Evolutionary conservation across 495 filamentous ascomycete species (phyloP), one percentile per base, ranked within the genome.

Genomic region (Penicillium longicatenatum): DNA sequence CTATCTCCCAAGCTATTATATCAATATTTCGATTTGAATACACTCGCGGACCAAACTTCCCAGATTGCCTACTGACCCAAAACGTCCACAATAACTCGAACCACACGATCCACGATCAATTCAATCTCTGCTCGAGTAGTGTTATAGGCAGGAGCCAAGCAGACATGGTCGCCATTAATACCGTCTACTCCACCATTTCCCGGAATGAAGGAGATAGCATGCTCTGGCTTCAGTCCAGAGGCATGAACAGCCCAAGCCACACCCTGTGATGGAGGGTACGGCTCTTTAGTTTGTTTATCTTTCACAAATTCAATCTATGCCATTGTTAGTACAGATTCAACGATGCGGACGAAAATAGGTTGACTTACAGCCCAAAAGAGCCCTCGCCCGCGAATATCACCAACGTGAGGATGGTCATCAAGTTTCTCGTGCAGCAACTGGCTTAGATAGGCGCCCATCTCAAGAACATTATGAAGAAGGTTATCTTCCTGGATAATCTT

Each of bases 111-210:
- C 29, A 83, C 75, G 22, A 89, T 86, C 62, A 65, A 67, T 52
- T 84, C 80, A 37, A 90, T 75, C n/a, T 89, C 86, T 1, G 74
- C 75, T 6, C 63, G 60, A 1, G 79, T 83, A 41, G 86, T 75
- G 43, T 82, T 92, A 68, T 88, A 94, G 1, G 90, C 76, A 0
- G 91, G 91, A 4, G 86, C 82, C 57, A 95, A 62, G 47, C 91
- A 76, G 21, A 93, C 73, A 68, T 90, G 84, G 67, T 96, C 91
- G 1, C 89, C 90, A 30, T 67, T 72, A 37, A 76, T 64, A 0
- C 89, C 89, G 67, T 91, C 87, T 2, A 74, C 81, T 1, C 84
- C 84, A 2, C 89, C 91, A 17, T 73, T 74, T 1, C 87, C 88
- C 7, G 88, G 87, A 60, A 93, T 91, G 9, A 93, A 57, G 0